Evolutionary conservation across 257 asterid genomes (phyloP), one percentile per base, ranked within the genome.

Genomic region (Salvia splendens): DNA sequence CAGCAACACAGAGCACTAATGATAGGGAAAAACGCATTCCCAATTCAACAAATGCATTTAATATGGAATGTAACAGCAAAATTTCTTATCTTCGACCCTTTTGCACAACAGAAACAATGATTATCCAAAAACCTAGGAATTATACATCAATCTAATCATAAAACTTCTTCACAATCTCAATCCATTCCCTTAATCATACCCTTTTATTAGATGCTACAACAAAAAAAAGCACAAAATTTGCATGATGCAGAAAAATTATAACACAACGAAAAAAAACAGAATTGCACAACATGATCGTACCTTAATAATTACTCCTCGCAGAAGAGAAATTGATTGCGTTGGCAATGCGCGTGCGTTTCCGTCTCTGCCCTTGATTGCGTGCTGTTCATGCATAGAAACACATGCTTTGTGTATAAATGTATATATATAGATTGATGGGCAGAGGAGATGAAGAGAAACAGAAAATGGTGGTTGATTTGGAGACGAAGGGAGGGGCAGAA

Each of bases 391-490:
- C 63, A 20, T 20, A 20, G 4, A 12, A 46, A 53, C 14, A 46
- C 67, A 51, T 43, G 59, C 77, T 65, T 58, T 69, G 36, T 68
- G 45, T 55, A 48, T 46, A 49, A 72, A 71, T 54, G 53, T 61
- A 75, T 77, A 69, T 65, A 32, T 67, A 35, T 54, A 69, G 76
- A 70, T 47, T 53, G 74, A 73, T 59, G 73, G 77, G 67, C 65
- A 58, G 54, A 47, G 82, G 56, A 78, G 76, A 60, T 63, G 76
- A 65, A 64, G 81, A 56, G 81, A 67, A 71, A 70, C 79, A 87
- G 72, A 65, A 24, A 82, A 12, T 62, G 82, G 51, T 64, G 74
- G 81, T 65, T 77, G 82, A 77, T 67, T 77, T 79, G 85, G 62
- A 72, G 69, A 70, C 64, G 61, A 55, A 73, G 53, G 75, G 42